Evolutionary conservation across 345 rosid genomes (phyloP), one percentile per base, ranked within the genome.

Genomic region (Garcia nutans): DNA sequence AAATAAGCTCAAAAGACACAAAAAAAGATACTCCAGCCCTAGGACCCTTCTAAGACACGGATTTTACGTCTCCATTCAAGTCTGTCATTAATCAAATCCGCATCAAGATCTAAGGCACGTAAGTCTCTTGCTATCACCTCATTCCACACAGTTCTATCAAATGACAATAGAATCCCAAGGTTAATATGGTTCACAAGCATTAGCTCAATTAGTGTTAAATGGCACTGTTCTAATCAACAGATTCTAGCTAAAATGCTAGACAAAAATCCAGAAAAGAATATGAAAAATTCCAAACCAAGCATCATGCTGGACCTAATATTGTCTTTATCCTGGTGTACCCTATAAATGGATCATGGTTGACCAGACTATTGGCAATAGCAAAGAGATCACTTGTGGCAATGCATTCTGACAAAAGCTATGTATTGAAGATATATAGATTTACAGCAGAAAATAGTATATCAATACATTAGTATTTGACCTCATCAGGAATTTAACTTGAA

Each of bases 401-500:
- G 1, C 42, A 45, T 17, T 37, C 6, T 37, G 41, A 37, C 0
- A 49, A 2, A 24, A 62, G 56, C 52, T 24, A 31, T 24, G 17
- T 45, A 5, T 50, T 60, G 65, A 60, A 11, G 63, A 55, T 22
- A 11, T 5, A 44, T 6, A 8, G 31, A 24, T 12, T 23, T 16
- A 19, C 37, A 73, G 44, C 6, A 64, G 28, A 15, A 22, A 47
- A 74, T 28, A 68, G 6, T 15, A 52, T 37, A 44, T 23, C 71
- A 64, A 70, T 61, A 62, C 19, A 19, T 50, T 31, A 60, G 68
- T 20, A 73, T 69, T 73, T 56, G 71, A 77, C 81, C 82, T 73
- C 82, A 71, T 66, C 78, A 70, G 71, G 74, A 59, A 42, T 66
- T 77, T 74, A 52, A 64, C 61, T 73, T 70, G 75, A 44, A 1